A percentile compares a stretch with the other conserved stretches of the same genome.
phyloP scores from a whole-genome alignment of 2,329 filamentous ascomycete genomes.

The Scortechinia acanthostroma region DNA sequence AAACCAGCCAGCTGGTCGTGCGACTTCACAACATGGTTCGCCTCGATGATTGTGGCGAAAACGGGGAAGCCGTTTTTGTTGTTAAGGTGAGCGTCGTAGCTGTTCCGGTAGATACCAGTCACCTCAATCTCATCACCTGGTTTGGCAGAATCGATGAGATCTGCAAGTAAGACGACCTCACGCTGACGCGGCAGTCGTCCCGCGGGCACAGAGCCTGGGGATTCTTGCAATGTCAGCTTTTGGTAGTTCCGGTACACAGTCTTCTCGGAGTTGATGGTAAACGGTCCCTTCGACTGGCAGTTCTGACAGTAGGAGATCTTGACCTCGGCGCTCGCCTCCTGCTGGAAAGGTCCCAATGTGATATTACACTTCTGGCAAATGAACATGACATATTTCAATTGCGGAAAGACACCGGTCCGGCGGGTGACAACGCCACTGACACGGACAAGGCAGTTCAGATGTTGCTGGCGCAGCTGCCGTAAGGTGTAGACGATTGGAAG shows the following conservation, averaged over 20 bases:
- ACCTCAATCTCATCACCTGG: constrained; percentile 96
- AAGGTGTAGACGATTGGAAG: constrained; percentile 91
- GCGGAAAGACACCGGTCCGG: constrained; percentile 89
- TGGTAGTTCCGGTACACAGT: constrained; percentile 98
- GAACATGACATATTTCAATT: constrained; percentile 97
- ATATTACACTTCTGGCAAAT: constrained; percentile 89
- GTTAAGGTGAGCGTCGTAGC: constrained; percentile 94
- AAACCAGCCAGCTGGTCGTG: constrained; percentile 97
- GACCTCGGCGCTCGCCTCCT: constrained; percentile 92
- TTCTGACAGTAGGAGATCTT: constrained; percentile 94
- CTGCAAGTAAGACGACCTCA: constrained; percentile 92
- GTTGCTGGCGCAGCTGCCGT: constrained; percentile 86
- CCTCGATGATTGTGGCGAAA: constrained; percentile 93
- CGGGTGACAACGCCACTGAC: constrained; percentile 94
- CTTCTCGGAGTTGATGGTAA: constrained; percentile 92
- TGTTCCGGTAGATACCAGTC: constrained; percentile 94
- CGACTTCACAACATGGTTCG: constrained; percentile 92
- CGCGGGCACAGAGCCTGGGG: constrained; percentile 90
- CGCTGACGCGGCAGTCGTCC: constrained; percentile 87
- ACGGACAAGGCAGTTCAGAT: constrained; percentile 89
- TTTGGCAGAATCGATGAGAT: constrained; percentile 93
- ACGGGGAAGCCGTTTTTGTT: constrained; percentile 98
- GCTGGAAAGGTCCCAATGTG: constrained; percentile 90
- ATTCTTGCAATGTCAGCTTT: constrained; percentile 93
- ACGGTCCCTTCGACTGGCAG: constrained; percentile 90